Percentiles rank a stretch among this genome's conserved stretches.
These are phyloP conservation scores for Peribolospora baueri DNA, from an alignment of 768 basidiomycete genomes.

Conservation along the genomic window DNA sequence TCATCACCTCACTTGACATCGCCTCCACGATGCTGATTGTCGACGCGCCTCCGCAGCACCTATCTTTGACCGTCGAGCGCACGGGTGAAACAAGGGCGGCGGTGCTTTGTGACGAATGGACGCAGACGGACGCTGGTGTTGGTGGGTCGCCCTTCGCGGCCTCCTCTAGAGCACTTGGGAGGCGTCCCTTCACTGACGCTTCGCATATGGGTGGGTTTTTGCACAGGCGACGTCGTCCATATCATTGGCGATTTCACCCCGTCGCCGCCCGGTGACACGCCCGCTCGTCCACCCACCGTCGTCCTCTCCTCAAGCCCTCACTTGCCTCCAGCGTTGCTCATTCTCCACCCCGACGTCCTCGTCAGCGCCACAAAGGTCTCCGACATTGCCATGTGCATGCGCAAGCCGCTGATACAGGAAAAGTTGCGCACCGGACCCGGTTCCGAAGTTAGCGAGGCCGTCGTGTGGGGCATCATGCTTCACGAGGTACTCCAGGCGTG, in stretches of 20 bases:
- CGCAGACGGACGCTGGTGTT: slow-evolving; percentile 32
- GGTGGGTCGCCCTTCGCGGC: slow-evolving; percentile 24
- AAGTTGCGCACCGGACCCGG: slow-evolving; percentile 28
- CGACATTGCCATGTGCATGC: slow-evolving; percentile 52
- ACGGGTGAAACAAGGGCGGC: no score
- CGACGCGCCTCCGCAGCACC: no score
- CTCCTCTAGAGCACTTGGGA: background rate
- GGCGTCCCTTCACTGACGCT: background rate
- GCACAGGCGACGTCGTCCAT: slow-evolving; percentile 54
- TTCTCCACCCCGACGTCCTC: slow-evolving; percentile 78
- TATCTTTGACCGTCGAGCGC: no score
- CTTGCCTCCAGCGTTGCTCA: slow-evolving; percentile 25
- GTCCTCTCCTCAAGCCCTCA: slow-evolving; percentile 7
- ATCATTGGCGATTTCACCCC: slow-evolving; percentile 31
- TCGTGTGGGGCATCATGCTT: slow-evolving; percentile 73
- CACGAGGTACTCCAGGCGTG: slow-evolving; percentile 77
- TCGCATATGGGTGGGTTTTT: background rate
- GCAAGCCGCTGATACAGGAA: slow-evolving; percentile 53
- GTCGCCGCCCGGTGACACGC: slow-evolving; percentile 14
- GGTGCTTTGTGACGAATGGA: slow-evolving; percentile 56
- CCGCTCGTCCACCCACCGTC: slow-evolving; percentile 20
- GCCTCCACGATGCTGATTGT: no score
- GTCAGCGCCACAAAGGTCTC: slow-evolving; percentile 74
- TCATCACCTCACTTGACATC: no score
- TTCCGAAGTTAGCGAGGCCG: slow-evolving; percentile 15